Percentiles rank a stretch among this genome's conserved stretches.
Conservation (phyloP, 768 basidiomycete species). For the Mycena crocata region DNA sequence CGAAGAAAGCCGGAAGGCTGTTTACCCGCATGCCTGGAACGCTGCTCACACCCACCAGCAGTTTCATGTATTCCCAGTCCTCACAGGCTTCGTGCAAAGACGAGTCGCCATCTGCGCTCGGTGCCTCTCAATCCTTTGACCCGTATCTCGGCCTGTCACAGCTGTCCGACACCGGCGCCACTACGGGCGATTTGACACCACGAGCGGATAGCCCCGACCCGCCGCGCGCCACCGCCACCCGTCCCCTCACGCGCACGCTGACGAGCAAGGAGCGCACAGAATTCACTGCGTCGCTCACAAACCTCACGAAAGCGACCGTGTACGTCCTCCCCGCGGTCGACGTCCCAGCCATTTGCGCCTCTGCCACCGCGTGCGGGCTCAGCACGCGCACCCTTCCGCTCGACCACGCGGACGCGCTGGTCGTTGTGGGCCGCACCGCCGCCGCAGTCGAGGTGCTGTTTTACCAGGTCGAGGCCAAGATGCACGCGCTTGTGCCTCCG, state of each 20-base stretch:
- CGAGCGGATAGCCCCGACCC: slow-evolving; percentile 2
- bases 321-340: slow-evolving; percentile 61
- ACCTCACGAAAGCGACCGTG: slow-evolving; percentile 58
- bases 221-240: slow-evolving; percentile 35
- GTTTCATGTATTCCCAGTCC: slow-evolving; percentile 41
- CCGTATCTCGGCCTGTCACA: slow-evolving; percentile 21
- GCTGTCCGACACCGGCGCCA: background rate
- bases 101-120: slow-evolving; percentile 28
- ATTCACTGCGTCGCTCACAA: slow-evolving; percentile 60
- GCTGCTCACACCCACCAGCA: slow-evolving; percentile 61
- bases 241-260: slow-evolving; percentile 60
- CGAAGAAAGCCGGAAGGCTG: slow-evolving; percentile 8
- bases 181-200: background rate
- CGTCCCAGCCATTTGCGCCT: slow-evolving; percentile 54
- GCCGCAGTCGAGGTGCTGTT: slow-evolving; percentile 25
- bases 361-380: slow-evolving; percentile 41
- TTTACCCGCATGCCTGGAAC: slow-evolving; percentile 67
- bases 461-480: slow-evolving; percentile 32
- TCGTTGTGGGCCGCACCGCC: slow-evolving; percentile 27
- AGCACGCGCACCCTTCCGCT: slow-evolving; percentile 52
- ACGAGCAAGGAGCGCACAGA: slow-evolving; percentile 62
- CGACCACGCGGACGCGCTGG: slow-evolving; percentile 30
- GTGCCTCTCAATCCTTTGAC: background rate
- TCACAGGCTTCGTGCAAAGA: slow-evolving; percentile 26
- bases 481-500: slow-evolving; percentile 34